Percentiles rank a stretch among this genome's conserved stretches.
Evolutionary conservation across 768 basidiomycete genomes (phyloP).

Genomic region (Postia placenta): DNA sequence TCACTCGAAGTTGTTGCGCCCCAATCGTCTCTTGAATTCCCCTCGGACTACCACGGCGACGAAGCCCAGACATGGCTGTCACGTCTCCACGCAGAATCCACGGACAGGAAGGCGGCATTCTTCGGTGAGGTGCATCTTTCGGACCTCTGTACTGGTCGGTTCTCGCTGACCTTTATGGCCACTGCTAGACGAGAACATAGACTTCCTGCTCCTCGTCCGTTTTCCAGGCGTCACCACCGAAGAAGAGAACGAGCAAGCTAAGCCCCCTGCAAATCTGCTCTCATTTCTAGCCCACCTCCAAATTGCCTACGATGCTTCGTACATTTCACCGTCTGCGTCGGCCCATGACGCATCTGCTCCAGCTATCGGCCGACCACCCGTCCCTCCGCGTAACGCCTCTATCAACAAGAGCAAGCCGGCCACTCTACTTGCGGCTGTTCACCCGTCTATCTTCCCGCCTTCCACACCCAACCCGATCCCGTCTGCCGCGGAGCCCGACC

Average conservation of each 20-base stretch:
- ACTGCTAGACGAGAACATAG: constrained; percentile 29
- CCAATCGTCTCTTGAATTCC: constrained; percentile 56
- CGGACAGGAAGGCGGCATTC: constrained; percentile 63
- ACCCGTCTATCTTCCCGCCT: constrained; percentile 69
- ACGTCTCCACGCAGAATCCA: constrained; percentile 32
- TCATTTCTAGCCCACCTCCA: constrained; percentile 65
- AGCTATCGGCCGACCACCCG: constrained; percentile 20
- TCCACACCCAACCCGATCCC: constrained; percentile 84
- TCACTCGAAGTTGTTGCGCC: constrained; percentile 60
- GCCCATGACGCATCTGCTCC: constrained; percentile 29
- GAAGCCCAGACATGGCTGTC: constrained; percentile 50
- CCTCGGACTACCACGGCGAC: constrained; percentile 30
- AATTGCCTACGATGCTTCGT: constrained; percentile 76
- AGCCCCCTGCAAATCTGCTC: constrained; percentile 37
- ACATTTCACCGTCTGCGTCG: constrained; percentile 49
- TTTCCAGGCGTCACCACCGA: constrained; percentile 25
- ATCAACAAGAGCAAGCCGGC: constrained; percentile 32
- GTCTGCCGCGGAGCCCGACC: constrained; percentile 62
- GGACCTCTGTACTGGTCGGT: background rate
- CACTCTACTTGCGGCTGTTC: constrained; percentile 27
- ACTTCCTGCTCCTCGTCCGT: constrained; percentile 27
- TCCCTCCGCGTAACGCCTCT: constrained; percentile 52
- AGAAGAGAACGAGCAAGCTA: constrained; percentile 17
- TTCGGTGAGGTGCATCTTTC: constrained; percentile 47
- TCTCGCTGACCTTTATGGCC: background rate